Evolutionary conservation across 495 filamentous ascomycete genomes (phyloP).

Genomic region (Clavariopsis aquatica): DNA sequence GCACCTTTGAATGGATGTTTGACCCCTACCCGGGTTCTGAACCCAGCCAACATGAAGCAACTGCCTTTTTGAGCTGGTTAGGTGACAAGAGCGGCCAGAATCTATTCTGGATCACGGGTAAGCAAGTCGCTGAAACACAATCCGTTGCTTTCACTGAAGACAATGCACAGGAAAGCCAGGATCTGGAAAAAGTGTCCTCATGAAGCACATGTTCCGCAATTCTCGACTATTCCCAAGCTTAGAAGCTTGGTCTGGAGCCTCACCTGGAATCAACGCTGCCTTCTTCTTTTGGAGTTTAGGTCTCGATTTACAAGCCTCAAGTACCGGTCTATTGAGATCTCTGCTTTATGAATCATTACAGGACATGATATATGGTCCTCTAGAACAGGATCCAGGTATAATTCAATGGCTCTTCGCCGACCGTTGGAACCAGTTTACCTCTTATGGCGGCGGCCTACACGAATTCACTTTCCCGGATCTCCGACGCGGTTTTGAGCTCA

Average conservation of each 20-base stretch:
- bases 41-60: not conserved
- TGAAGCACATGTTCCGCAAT: conserved; percentile 22
- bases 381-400: conserved; percentile 12
- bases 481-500: conserved; percentile 8
- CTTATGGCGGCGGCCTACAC: conserved; percentile 10
- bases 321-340: conserved; percentile 12
- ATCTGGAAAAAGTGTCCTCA: conserved; percentile 22
- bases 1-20: conserved; percentile 26
- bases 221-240: conserved; percentile 3
- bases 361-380: conserved; percentile 22
- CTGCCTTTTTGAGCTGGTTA: conserved; percentile 14
- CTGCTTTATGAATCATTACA: conserved; percentile 27
- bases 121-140: not conserved
- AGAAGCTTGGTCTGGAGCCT: conserved; percentile 14
- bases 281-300: conserved; percentile 32
- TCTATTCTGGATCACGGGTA: conserved; percentile 26
- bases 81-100: conserved; percentile 12
- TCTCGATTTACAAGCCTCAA: conserved; percentile 12
- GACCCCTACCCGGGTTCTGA: not conserved
- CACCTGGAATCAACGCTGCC: conserved; percentile 7
- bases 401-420: conserved; percentile 15
- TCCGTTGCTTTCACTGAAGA: not conserved
- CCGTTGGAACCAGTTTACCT: conserved; percentile 10
- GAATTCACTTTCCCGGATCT: conserved; percentile 13
- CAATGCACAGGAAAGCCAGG: conserved; percentile 16